A percentile compares a stretch with the other conserved stretches of the same genome.
Conservation (phyloP, 176 grass and related monocot genomes). For the Aegilops speltoides region DNA sequence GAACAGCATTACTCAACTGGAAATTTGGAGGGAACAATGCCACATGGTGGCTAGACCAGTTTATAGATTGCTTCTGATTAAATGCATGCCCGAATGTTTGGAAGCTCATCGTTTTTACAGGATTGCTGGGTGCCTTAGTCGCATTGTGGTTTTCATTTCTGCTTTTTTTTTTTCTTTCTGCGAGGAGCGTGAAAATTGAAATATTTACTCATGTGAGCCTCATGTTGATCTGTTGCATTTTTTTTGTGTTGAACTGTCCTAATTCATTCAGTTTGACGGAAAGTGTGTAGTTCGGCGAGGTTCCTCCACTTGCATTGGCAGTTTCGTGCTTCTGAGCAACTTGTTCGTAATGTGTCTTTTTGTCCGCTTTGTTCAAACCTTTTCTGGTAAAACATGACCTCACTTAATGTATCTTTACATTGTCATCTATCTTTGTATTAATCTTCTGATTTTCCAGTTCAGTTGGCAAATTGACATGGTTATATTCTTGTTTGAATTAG, state of each 20-base stretch:
- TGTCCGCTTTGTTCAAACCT: background rate
- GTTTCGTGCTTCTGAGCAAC: background rate
- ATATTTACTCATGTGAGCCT: background rate
- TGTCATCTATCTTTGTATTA: background rate
- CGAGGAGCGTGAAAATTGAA: background rate
- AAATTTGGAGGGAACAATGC: background rate
- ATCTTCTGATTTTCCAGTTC: background rate
- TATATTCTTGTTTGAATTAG: background rate
- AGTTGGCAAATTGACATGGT: background rate
- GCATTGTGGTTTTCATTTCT: background rate
- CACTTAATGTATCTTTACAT: background rate
- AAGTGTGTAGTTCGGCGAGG: background rate
- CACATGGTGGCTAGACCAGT: background rate
- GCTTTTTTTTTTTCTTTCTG: background rate
- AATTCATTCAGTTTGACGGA: background rate
- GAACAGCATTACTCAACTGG: background rate
- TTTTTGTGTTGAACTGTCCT: background rate
- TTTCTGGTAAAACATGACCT: background rate
- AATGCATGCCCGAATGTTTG: background rate
- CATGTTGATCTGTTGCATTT: slow-evolving; percentile 7
- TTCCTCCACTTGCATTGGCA: background rate
- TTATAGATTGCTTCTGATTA: background rate
- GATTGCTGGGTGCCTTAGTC: background rate
- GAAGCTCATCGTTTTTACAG: background rate
- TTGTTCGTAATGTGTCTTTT: background rate